Base-by-base conservation (phyloP, 176 grass and related monocot species). In the Avena sativa region DNA sequence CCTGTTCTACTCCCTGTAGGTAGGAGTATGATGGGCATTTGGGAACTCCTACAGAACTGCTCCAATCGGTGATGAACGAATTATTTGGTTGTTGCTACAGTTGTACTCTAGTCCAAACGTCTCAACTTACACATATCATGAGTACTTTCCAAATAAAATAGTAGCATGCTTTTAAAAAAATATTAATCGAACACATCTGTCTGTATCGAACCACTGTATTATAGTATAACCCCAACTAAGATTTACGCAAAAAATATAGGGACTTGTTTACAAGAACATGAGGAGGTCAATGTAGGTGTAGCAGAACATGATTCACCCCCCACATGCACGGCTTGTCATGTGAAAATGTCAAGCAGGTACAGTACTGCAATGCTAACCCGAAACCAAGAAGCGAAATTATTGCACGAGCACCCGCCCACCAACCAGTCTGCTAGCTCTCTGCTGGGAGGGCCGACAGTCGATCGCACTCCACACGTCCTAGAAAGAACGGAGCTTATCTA, bases 311-410 rank as follows among this genome's bases (percentile, higher is more conserved):
- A 59, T 83, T 65, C 57, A 65, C 2, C 67, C 4, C 73, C 73
- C 58, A 80, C 66, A 55, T 67, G 47, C 34, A 19, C 58, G 62
- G 36, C n/a, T 36, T 55, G 30, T 16, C 8, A 64, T 36, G 16
- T 20, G 16, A 32, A 63, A 75, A 62, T 21, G 12, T 64, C 40
- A 23, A 76, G 43, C 48, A 10, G 57, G 25, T 43, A 43, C 73
- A 75, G 47, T 13, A 23, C 40, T 6, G 8, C 71, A 75, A 75
- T 23, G 63, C 14, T 53, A n/a, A 9, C 71, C 12, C 46, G 20
- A 15, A 15, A 19, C 20, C 44, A 47, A 80, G 65, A 79, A 90
- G 64, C 80, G 79, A 79, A 91, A 91, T 87, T 84, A 84, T 84
- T 91, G 85, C 6, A 12, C 40, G 44, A 16, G 71, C 53, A 84